Evolutionary conservation across 2,329 filamentous ascomycete species (phyloP), one percentile per base, ranked within the genome.

Genomic region (Chaetomiaceae sp.): DNA sequence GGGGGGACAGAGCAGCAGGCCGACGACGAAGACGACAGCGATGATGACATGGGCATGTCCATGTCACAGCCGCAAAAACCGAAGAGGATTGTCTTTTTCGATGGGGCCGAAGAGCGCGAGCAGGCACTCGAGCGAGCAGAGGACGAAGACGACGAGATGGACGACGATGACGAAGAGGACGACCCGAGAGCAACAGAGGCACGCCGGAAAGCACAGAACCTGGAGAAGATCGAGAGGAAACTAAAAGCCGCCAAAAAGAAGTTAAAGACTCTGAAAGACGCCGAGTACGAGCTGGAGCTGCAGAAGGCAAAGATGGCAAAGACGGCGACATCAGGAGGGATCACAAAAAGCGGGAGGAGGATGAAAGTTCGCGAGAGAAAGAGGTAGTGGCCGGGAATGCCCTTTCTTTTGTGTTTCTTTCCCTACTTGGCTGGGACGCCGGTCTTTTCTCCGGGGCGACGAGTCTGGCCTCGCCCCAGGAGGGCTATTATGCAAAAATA

Each of bases 231-330:
- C 48, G 68, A 69, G 35, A 65, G 70, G 35, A 76, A 76, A 55
- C 67, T 84, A 17, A 71, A 72, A 46, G 67, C 64, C 17, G 74
- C 78, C 5, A 73, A 71, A 56, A 75, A 77, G 66, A 78, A 81
- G 65, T 69, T 83, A 55, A 72, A 72, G 61, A 70, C 71, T 2
- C 67, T 85, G 23, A 69, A 73, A n/a, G 69, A 74, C 19, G 77
- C 80, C 20, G 82, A 85, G 66, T 67, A 72, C 34, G 69, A 76
- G 58, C 70, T 85, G 21, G 80, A 81, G 55, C 53, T 81, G 48
- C 79, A 84, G 65, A 72, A 76, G 53, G 77, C 79, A 16, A 79
- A 76, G 64, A 85, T 84, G 81, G 79, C 79, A 31, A 85, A 85
- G 71, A 82, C 80, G 57, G 71, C 77, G 8, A 84, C 81, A 2